These are phyloP conservation scores for Aspergillus nomiae DNA, from an alignment of 2,329 filamentous ascomycete genomes.

Conservation along the genomic window DNA sequence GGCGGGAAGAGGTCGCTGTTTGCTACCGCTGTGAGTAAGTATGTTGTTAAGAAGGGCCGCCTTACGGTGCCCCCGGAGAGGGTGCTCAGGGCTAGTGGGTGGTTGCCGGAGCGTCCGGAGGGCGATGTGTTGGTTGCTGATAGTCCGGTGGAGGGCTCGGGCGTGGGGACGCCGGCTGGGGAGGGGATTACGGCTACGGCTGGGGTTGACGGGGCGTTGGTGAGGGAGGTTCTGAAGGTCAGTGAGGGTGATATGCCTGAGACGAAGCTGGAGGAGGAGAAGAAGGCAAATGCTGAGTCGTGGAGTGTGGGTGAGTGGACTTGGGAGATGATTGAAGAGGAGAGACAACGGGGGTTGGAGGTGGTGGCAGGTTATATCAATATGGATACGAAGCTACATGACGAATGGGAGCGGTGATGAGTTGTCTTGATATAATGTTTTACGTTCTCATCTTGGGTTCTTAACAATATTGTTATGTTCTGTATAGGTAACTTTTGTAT, in stretches of 20 bases:
- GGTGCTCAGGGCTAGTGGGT: constrained; percentile 68
- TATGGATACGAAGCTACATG: constrained; percentile 55
- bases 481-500: neutral
- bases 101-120: constrained; percentile 73
- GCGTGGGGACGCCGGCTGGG: constrained; percentile 34
- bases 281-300: constrained; percentile 32
- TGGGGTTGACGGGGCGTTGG: constrained; percentile 37
- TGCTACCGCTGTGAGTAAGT: constrained; percentile 74
- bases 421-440: neutral
- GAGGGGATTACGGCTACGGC: constrained; percentile 35
- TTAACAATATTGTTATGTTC: neutral
- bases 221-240: constrained; percentile 39
- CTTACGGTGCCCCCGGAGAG: constrained; percentile 82
- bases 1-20: constrained; percentile 63
- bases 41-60: constrained; percentile 79
- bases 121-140: constrained; percentile 41
- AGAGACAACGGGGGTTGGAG: constrained; percentile 57
- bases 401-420: constrained; percentile 42
- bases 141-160: constrained; percentile 29
- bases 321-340: constrained; percentile 62
- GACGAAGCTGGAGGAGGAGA: constrained; percentile 32
- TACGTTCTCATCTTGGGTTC: neutral
- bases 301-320: constrained; percentile 53
- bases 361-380: constrained; percentile 58
- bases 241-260: constrained; percentile 32